Base-by-base conservation (phyloP, 2,329 filamentous ascomycete genomes). In the Cryphonectria parasitica region DNA sequence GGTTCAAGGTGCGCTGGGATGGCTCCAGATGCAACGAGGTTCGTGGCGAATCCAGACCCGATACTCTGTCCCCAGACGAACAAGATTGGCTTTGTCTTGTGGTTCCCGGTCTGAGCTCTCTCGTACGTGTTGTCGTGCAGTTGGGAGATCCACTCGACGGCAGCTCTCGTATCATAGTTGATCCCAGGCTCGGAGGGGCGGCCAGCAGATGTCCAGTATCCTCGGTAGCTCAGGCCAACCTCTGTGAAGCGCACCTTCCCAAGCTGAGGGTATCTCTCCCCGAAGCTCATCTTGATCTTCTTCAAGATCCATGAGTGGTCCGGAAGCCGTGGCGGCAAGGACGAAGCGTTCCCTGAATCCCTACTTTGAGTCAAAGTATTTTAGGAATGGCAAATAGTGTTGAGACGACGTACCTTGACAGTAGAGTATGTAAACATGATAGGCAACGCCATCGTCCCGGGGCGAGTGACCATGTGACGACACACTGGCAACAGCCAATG, bases 51-150 rank as follows among this genome's bases (percentile, higher is more conserved):
- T 1, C 90, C 92, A 36, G 90, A 88, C 1, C 93, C 92, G 68
- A 95, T 89, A 73, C 90, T 93, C 78, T 95, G 92, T 0, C 92
- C 92, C 92, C 92, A 95, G 15, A 95, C 80, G 0, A 94, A 76
- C 0, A 93, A 72, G 10, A 81, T 76, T 22, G 82, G 79, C 63
- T 74, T 77, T 64, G 52, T 78, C 70, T 65, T 74, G 70, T 60
- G 67, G 67, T 66, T 31, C 43, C 66, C 66, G 28, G 66, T 36
- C 54, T 70, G 43, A 63, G 73, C 73, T 34, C 31, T 75, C 69
- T 70, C 71, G 71, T 73, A 73, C 49, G 36, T 76, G 54, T 75
- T 76, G 52, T 74, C 74, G 68, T 86, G 83, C 34, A 80, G 73
- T 25, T 85, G 76, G 4, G 82, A 82, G 34, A 91, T 84, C 90